Evolutionary conservation across 1,139 yeast genomes (phyloP), one percentile per base, ranked within the genome.

Genomic region (Nakaseomyces kungkrabaensis): DNA sequence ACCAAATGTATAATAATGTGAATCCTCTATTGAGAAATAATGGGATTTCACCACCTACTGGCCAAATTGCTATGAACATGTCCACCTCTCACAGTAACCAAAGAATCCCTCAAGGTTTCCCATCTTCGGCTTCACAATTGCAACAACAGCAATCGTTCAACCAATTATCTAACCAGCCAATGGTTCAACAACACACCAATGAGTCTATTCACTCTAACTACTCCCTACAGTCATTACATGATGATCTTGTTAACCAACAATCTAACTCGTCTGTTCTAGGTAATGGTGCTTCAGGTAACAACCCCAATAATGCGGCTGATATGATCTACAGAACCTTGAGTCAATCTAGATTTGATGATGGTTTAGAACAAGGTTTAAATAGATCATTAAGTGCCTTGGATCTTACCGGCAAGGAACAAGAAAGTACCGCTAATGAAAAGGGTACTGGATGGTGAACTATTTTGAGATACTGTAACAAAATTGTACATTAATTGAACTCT

Each of bases 131-230:
- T 24, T 48, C 48, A n/a, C 54, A 51, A 46, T 47, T 37, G 24
- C 52, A 52, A 45, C 52, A 53, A 34, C 51, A 45, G 33, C 49
- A 49, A 43, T 47, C 56, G 3, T 48, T 25, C 38, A 42, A 22
- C 48, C 50, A 46, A 44, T 49, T 46, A 37, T 48, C 44, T 37
- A 50, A 26, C 45, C 43, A 42, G 24, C 38, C 38, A 11, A 49
- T 65, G 45, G 52, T 56, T 4, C 62, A 67, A 4, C 69, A 66
- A 50, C 57, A 64, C 46, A 65, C 68, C 6, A 60, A 63, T 46
- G 67, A 68, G 4, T 63, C 68, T 6, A 53, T 61, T 9, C 68
- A 65, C 43, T 65, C 69, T 2, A 63, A 63, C 48, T 62, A 58
- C 38, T 65, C 68, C 3, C 46, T 59, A 25, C 67, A 64, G 27